phyloP scores from a whole-genome alignment of 2,329 filamentous ascomycete genomes.

The Pseudogymnoascus sp. region DNA sequence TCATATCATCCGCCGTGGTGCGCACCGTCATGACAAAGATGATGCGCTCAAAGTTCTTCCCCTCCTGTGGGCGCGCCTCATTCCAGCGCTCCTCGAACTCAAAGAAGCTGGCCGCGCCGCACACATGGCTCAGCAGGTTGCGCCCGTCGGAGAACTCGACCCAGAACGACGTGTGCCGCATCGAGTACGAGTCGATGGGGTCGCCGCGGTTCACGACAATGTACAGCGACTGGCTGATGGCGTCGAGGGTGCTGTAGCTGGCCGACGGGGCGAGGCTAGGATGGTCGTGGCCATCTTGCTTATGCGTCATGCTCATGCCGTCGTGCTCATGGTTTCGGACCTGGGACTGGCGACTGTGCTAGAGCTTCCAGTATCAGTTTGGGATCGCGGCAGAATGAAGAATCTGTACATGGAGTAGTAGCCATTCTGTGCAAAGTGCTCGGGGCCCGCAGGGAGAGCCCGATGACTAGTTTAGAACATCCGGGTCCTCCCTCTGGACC shows the following conservation, averaged over 20 bases:
- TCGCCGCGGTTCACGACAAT: constrained; percentile 9
- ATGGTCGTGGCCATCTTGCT: not conserved
- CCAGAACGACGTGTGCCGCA: constrained; percentile 7
- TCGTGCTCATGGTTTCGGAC: not conserved
- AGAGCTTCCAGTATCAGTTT: constrained; percentile 6
- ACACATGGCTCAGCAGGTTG: constrained; percentile 11
- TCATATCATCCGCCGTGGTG: constrained; percentile 7
- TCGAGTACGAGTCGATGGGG: constrained; percentile 9
- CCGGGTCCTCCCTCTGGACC: not conserved
- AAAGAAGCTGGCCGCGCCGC: constrained; percentile 6
- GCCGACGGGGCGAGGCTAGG: not conserved
- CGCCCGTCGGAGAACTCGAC: constrained; percentile 9
- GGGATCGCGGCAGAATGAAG: not conserved
- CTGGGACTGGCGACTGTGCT: not conserved
- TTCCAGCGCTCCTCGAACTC: constrained; percentile 11
- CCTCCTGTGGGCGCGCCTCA: not conserved
- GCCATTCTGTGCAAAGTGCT: not conserved
- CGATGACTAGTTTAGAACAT: not conserved
- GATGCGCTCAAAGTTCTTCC: not conserved
- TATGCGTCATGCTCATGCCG: not conserved
- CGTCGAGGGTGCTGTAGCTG: not conserved
- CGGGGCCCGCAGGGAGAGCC: not conserved
- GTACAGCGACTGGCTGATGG: constrained; percentile 2
- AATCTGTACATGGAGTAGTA: not conserved
- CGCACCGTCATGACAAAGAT: not conserved